Conservation (phyloP, 1,284 basidiomycete species). For the Austroboletus niveus region DNA sequence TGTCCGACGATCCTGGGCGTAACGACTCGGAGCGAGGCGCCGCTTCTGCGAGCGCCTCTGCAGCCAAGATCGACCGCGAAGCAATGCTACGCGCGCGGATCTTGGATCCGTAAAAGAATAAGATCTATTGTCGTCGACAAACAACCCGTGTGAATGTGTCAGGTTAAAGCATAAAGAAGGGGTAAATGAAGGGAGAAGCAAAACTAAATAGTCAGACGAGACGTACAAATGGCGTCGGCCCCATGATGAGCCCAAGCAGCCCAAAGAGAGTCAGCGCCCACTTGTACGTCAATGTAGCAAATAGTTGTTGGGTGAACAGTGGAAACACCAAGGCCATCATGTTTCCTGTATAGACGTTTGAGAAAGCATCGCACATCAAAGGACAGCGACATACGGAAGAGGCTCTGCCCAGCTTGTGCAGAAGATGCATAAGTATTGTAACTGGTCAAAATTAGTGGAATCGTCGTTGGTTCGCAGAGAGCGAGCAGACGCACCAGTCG, state of each 20-base stretch:
- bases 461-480: background rate
- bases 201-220: background rate
- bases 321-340: slow-evolving; percentile 58
- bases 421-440: slow-evolving; percentile 75
- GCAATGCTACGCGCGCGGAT: slow-evolving; percentile 64
- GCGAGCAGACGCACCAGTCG: slow-evolving; percentile 51
- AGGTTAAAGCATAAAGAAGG: background rate
- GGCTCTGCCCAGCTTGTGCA: slow-evolving; percentile 72
- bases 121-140: slow-evolving; percentile 7
- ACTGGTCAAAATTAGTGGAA: slow-evolving; percentile 31
- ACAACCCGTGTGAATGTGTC: background rate
- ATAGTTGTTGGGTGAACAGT: slow-evolving; percentile 63
- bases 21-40: background rate
- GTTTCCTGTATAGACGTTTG: slow-evolving; percentile 43
- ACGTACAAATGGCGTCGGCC: slow-evolving; percentile 65
- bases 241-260: slow-evolving; percentile 54
- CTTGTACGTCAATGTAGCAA: slow-evolving; percentile 54
- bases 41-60: slow-evolving; percentile 4
- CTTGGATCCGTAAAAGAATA: slow-evolving; percentile 19
- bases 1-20: background rate
- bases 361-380: background rate
- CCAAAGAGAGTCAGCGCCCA: slow-evolving; percentile 72
- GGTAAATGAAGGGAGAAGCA: background rate
- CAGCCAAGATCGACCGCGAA: slow-evolving; percentile 44
- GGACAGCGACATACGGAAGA: slow-evolving; percentile 48